A percentile compares a stretch with the other conserved stretches of the same genome.
These are phyloP conservation scores for Postia placenta DNA, from an alignment of 768 basidiomycete genomes.

Conservation along the genomic window DNA sequence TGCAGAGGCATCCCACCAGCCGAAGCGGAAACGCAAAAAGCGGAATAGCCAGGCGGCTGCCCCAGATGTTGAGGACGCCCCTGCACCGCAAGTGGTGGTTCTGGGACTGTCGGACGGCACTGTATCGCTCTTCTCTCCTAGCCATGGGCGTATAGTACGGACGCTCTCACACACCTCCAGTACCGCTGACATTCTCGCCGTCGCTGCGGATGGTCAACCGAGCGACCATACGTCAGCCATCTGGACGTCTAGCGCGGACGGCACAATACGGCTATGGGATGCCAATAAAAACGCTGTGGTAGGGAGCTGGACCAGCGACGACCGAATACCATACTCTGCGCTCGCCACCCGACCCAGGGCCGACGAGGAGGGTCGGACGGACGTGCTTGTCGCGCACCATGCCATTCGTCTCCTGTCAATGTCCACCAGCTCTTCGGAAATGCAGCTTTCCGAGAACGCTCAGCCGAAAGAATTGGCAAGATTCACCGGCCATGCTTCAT, in stretches of 20 bases:
- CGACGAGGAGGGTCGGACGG: slow-evolving; percentile 29
- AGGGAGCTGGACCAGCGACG: slow-evolving; percentile 50
- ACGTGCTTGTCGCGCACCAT: slow-evolving; percentile 56
- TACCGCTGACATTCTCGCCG: slow-evolving; percentile 44
- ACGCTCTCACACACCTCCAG: slow-evolving; percentile 52
- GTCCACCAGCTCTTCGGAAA: slow-evolving; percentile 14
- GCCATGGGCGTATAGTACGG: slow-evolving; percentile 47
- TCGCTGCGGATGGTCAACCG: slow-evolving; percentile 29
- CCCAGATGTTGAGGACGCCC: slow-evolving; percentile 18
- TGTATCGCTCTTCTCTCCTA: slow-evolving; percentile 56
- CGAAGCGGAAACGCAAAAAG: slow-evolving; percentile 52
- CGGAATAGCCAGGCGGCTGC: slow-evolving; percentile 26
- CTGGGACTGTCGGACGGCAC: slow-evolving; percentile 59
- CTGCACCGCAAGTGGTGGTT: slow-evolving; percentile 39
- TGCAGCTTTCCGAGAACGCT: slow-evolving; percentile 24
- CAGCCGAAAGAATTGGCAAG: slow-evolving; percentile 41
- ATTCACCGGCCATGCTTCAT: slow-evolving; percentile 64
- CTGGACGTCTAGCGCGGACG: slow-evolving; percentile 57
- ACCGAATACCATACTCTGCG: slow-evolving; percentile 51
- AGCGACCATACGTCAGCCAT: slow-evolving; percentile 27
- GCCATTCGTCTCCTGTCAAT: slow-evolving; percentile 47
- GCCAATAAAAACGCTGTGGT: slow-evolving; percentile 41
- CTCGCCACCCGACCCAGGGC: slow-evolving; percentile 38
- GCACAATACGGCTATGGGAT: slow-evolving; percentile 54
- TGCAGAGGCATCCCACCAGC: slow-evolving; percentile 25